Base-by-base conservation (phyloP, 371 early-diverging fungal genomes). In the Mucor plumbeus region DNA sequence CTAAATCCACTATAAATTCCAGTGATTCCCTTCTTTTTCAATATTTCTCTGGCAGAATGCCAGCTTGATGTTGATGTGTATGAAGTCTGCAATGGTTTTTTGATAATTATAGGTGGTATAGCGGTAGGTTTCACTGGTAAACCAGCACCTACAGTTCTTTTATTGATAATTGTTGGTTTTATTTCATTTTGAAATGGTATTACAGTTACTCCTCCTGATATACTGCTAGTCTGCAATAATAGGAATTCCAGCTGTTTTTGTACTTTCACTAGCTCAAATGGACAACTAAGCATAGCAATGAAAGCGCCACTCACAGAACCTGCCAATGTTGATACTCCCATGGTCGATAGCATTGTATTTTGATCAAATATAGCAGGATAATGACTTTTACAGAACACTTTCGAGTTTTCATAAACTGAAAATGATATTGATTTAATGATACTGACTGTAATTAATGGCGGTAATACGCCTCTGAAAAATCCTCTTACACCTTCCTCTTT, bases 201-300 rank as follows among this genome's bases (percentile, higher is more conserved):
- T 8, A 78, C 75, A 26, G 79, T 76, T 7, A 68, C 77, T 13
- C 84, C 84, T 38, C 81, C 78, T 11, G 84, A 78, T 48, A 83
- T 77, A 70, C 84, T 83, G 44, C 80, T 81, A 56, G 84, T 86
- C 59, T 82, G 81, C 75, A 92, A 67, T 64, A 78, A 55, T 43
- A 92, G 65, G 36, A 80, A 80, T 40, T 93, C 87, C 15, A 94
- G 73, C 67, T 94, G 94, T 64, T 88, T 85, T 72, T 92, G 94
- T 21, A 94, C 86, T 71, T 94, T 94, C 61, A 94, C 87, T 21
- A 93, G 73, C 66, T 94, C 94, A 65, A 94, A 77, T 8, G 94
- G 94, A 67, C 91, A 90, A 62, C 90, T 88, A 15, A 91, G 69
- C 10, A 83, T 67, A 7, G 93, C 91, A 54, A 91, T 87, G 39